Base-by-base conservation (phyloP, 306 rosid genomes). In the Begonia masoniana region DNA sequence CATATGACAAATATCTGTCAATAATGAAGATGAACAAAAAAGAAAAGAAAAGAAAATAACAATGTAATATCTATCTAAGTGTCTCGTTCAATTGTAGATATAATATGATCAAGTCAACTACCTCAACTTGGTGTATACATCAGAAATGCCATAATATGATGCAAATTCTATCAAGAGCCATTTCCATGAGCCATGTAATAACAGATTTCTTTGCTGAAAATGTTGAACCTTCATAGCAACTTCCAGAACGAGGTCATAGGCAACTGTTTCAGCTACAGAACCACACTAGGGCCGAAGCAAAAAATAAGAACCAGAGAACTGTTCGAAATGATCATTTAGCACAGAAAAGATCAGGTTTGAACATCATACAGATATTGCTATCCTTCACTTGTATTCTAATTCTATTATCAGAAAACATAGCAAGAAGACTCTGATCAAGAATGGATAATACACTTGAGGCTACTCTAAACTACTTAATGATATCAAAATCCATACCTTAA, bases 241-340 rank as follows among this genome's bases (percentile, higher is more conserved):
- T 71, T 86, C 99, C 57, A 92, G 71, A 55, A 79, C 88, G 4
- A 92, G 43, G 75, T 92, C 99, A 67, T 92, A 92, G 13, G 96
- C 99, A 41, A 86, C 99, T 0, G 99, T 92, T 73, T 92, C 99
- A 39, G 95, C 96, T 17, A 92, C 99, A 52, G 93, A 77, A 57
- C 95, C 99, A 61, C 81, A 83, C 99, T 92, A 68, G 31, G 15
- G 56, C 17, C 45, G 59, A 66, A 57, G 54, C 41, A 59, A 63
- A 57, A 63, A 23, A 39, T 45, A 24, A 54, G 9, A 26, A 64
- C 24, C 24, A 21, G 9, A 31, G 39, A 1, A 31, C 7, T 31
- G 3, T 5, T 31, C 7, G 8, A 9, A 31, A 31, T 31, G 9
- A 31, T 31, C 39, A 31, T 31, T 31, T 6, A 21, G 24, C 2